These are phyloP conservation scores for Leptographium galeiforme DNA, from an alignment of 2,329 filamentous ascomycete genomes.

Conservation along the genomic window DNA sequence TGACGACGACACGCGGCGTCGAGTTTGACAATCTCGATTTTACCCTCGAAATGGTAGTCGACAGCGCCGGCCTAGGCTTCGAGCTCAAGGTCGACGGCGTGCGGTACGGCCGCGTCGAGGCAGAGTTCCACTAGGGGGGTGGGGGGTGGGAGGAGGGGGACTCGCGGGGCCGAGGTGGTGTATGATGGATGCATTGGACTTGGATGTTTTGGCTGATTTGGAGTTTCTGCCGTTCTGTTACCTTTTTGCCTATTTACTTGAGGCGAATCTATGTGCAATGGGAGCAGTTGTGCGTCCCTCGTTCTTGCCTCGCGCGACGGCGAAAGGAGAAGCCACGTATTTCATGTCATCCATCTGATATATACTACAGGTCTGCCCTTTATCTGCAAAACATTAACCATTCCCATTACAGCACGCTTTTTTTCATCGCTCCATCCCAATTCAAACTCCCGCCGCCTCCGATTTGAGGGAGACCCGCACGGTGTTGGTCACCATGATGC, in stretches of 20 bases:
- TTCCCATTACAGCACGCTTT: no score
- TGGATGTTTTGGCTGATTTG: neutral
- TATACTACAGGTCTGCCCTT: no score
- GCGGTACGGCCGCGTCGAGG: constrained; percentile 62
- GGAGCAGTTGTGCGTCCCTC: no score
- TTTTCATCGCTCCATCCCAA: neutral
- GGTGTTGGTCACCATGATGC: neutral
- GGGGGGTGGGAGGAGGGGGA: neutral
- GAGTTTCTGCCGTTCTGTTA: no score
- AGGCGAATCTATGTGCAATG: no score
- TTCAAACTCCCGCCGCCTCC: neutral
- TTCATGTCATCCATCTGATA: no score
- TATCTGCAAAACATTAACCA: no score
- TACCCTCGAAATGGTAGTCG: constrained; percentile 70
- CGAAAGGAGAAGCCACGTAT: no score
- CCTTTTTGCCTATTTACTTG: no score
- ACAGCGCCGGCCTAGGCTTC: constrained; percentile 63
- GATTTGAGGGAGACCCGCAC: neutral
- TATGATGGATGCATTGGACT: neutral
- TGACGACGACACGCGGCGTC: constrained; percentile 66
- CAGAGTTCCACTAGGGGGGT: constrained; percentile 53
- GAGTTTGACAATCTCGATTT: constrained; percentile 77
- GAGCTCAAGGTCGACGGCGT: constrained; percentile 69
- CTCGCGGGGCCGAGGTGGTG: no score
- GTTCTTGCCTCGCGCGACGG: no score